Base-by-base conservation (phyloP, 2,329 filamentous ascomycete genomes). In the Claviceps africana region DNA sequence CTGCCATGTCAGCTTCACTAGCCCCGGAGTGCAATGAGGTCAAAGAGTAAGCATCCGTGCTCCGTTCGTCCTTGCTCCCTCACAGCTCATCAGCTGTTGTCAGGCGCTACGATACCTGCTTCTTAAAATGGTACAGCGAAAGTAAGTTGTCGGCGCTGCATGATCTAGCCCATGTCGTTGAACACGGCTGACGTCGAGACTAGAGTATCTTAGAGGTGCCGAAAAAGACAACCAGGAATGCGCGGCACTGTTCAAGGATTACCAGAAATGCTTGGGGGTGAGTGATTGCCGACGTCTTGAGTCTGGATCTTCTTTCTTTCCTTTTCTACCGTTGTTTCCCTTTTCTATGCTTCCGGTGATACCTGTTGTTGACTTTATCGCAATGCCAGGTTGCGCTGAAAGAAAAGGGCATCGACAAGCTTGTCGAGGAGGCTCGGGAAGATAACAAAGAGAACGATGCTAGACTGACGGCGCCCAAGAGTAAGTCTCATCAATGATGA, bases 121-220 rank as follows among this genome's bases (percentile, higher is more conserved):
- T 98, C 67, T 73, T 98, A 57, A 97, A 95, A 71, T 98, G 93
- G 93, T 98, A 98, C 69, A 96, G 90, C 65, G 93, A 98, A 71
- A 97, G 93, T 96, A 75, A 54, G 84, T 68, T 44, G 50, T 54
- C 53, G 50, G 37, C 6, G 35, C 28, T 9, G 17, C 35, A 21
- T 30, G 10, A 39, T 31, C 4, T 9, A 30, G 4, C 15, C 22
- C 15, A 33, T 10, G 1, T 33, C 6, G 31, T 22, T 9, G 19
- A 7, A 37, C 3, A 28, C 15, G 43, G 48, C 31, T 54, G 47
- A 55, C 52, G 44, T 17, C 25, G 51, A 17, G 8, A 44, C 11
- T 58, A 93, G 93, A 96, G 69, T 98, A 95, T 64, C 80, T 98
- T 21, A 80, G 89, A 59, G 90, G 90, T 19, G 84, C 84, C 54